Conservation (phyloP, 2,329 filamentous ascomycete genomes). For the Diaporthe helianthi region DNA sequence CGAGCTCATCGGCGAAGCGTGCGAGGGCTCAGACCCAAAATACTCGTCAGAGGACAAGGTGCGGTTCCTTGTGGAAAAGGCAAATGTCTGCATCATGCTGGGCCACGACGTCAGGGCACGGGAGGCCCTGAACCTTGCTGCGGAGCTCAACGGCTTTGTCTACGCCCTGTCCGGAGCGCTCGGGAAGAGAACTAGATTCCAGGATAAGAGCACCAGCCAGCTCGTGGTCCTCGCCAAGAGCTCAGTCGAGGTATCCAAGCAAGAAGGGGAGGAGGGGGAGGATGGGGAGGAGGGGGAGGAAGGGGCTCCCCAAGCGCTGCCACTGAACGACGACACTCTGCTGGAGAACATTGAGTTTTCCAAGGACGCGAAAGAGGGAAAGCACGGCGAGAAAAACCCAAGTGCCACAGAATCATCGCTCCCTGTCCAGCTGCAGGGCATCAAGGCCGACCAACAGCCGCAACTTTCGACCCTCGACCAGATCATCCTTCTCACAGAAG, state of each 20-base stretch:
- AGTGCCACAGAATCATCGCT: slow-evolving; percentile 48
- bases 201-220: slow-evolving; percentile 83
- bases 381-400: slow-evolving; percentile 45
- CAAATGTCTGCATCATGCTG: slow-evolving; percentile 83
- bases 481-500: slow-evolving; percentile 86
- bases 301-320: slow-evolving; percentile 69
- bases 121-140: slow-evolving; percentile 73
- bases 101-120: slow-evolving; percentile 80
- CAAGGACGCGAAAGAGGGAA: slow-evolving; percentile 53
- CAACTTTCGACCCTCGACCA: slow-evolving; percentile 84
- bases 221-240: slow-evolving; percentile 90
- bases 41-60: slow-evolving; percentile 62
- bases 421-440: slow-evolving; percentile 64
- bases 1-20: slow-evolving; percentile 43
- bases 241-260: slow-evolving; percentile 44
- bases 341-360: slow-evolving; percentile 86
- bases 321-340: slow-evolving; percentile 91
- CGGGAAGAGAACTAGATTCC: slow-evolving; percentile 83
- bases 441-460: slow-evolving; percentile 83
- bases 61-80: slow-evolving; percentile 80
- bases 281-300: slow-evolving; percentile 38
- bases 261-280: slow-evolving; percentile 38
- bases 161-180: slow-evolving; percentile 87
- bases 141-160: slow-evolving; percentile 70
- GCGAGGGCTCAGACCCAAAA: slow-evolving; percentile 30